A percentile compares a stretch with the other conserved stretches of the same genome.
phyloP scores from a whole-genome alignment of 441 rosid genomes.

The Gossypium gossypioides region DNA sequence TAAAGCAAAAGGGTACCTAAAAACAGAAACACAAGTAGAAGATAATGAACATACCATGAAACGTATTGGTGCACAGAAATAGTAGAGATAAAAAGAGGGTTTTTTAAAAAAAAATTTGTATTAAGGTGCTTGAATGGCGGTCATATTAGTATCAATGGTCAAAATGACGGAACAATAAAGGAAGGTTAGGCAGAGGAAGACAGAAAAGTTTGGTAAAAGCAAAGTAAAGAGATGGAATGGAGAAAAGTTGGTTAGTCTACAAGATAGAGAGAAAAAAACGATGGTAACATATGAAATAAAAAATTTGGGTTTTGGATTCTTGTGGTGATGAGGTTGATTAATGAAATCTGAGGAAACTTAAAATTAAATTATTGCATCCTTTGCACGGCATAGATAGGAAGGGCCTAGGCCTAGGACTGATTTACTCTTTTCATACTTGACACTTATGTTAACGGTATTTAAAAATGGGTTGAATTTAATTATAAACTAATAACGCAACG shows the following conservation, averaged over 20 bases:
- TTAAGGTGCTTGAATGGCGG: background rate
- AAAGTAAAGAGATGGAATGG: background rate
- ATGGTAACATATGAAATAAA: background rate
- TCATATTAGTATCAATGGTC: background rate
- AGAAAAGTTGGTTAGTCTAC: background rate
- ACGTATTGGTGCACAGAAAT: background rate
- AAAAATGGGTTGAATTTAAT: background rate
- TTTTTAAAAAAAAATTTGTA: no score
- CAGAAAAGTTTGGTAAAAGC: background rate
- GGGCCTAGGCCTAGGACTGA: no score
- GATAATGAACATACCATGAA: background rate
- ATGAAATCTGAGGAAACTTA: background rate
- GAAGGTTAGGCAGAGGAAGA: background rate
- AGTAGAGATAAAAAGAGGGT: background rate
- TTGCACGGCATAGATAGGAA: no score
- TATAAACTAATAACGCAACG: background rate
- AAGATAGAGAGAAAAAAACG: background rate
- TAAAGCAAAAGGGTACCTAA: constrained; percentile 7
- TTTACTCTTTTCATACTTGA: background rate
- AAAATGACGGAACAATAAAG: background rate
- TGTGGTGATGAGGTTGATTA: background rate
- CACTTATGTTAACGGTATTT: background rate
- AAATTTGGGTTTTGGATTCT: background rate
- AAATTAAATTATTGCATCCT: background rate
- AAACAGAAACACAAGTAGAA: background rate